Conservation (phyloP, 257 asterid species). For the Nicotiana tabacum region DNA sequence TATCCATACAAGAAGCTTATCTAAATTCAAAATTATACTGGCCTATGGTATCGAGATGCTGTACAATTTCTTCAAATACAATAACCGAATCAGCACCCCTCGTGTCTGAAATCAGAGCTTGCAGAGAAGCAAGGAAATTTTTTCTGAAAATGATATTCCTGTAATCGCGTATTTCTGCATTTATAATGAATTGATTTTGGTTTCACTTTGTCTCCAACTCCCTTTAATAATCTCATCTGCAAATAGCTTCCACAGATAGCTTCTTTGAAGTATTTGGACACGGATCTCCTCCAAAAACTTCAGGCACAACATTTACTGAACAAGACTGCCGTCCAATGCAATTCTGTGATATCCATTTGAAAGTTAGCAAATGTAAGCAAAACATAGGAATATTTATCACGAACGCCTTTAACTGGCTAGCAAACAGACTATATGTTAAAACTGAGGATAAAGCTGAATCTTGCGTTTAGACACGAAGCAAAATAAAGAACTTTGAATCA, state of each 20-base stretch:
- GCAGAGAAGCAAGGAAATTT: not conserved
- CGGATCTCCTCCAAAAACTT: constrained; percentile 14
- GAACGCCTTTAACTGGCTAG: not conserved
- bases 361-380: not conserved
- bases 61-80: not conserved
- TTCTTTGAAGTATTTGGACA: constrained; percentile 14
- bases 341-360: not conserved
- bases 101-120: not conserved
- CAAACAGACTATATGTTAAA: too few species aligned
- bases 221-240: not conserved
- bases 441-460: not conserved
- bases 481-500: too few species aligned
- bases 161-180: not conserved
- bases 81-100: not conserved
- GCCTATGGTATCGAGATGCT: not conserved
- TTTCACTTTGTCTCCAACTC: not conserved
- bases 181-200: not conserved
- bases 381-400: not conserved
- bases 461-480: not conserved
- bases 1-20: not conserved
- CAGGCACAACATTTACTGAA: constrained; percentile 6
- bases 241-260: constrained; percentile 14
- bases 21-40: not conserved
- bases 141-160: not conserved
- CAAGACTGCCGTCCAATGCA: constrained; percentile 17